Evolutionary conservation across 495 filamentous ascomycete genomes (phyloP), one percentile per base, ranked within the genome.

Genomic region (Penicillium mononematosum): DNA sequence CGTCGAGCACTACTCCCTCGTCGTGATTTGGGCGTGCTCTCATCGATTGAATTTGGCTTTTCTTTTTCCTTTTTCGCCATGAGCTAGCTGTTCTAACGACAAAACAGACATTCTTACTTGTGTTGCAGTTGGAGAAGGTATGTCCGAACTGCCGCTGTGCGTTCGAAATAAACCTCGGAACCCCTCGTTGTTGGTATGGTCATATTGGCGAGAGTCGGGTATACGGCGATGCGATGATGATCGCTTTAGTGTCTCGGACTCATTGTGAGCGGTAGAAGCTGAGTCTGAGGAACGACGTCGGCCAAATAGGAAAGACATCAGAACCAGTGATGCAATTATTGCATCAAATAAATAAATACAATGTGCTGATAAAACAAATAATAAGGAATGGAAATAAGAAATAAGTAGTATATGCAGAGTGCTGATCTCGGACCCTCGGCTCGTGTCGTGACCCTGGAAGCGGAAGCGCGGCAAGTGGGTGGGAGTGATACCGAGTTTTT

Each of bases 141-240:
- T 43, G 43, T 58, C 36, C 27, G 45, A 19, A 19, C 55, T 57
- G 5, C 60, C 63, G 7, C 59, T 70, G 32, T 50, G 59, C 48
- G 62, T 64, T 16, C 67, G 64, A 52, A 74, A 74, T 5, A 75
- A 43, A 5, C 61, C 60, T 43, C 65, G 68, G n/a, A 75, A 46
- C n/a, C 64, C 16, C 10, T 60, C 58, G 11, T 25, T 16, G n/a
- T 58, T 54, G 8, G 52, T 55, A 5, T 59, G 22, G 1, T 60
- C 58, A 17, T 44, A 48, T 27, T 45, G n/a, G 25, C 39, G 52
- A 19, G 46, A 1, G n/a, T 24, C 43, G 3, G 59, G 47, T 17
- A 24, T 32, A 38, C 57, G 61, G n/a, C 50, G 38, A 25, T 44
- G 51, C 12, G 53, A 45, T 9, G 14, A 44, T 16, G 39, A 41